A percentile compares a stretch with the other conserved stretches of the same genome.
Evolutionary conservation across 768 basidiomycete species (phyloP).

Genomic region (Termitomyces heimii): DNA sequence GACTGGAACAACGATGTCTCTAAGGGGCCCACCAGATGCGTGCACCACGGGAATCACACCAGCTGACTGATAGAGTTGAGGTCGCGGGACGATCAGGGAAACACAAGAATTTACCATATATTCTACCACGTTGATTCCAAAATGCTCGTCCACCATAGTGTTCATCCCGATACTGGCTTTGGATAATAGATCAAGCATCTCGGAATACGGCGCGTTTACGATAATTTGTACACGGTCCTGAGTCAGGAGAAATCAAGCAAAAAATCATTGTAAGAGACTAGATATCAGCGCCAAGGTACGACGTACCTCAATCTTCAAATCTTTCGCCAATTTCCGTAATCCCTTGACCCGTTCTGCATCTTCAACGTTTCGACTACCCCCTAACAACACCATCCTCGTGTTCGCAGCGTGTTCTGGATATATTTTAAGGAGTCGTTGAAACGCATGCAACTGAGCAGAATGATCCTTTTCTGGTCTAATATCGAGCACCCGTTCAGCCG

Average conservation of each 20-base stretch:
- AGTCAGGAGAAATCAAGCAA: not conserved
- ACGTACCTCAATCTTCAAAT: constrained; percentile 61
- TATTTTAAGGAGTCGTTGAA: constrained; percentile 48
- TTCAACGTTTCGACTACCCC: constrained; percentile 74
- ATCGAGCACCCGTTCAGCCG: not conserved
- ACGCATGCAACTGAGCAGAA: constrained; percentile 65
- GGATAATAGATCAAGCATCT: constrained; percentile 66
- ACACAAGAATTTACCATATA: constrained; percentile 67
- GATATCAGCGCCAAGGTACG: constrained; percentile 3
- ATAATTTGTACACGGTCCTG: constrained; percentile 75
- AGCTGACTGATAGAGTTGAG: constrained; percentile 59
- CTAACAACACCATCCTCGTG: constrained; percentile 61
- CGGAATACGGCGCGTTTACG: constrained; percentile 76
- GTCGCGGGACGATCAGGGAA: not conserved
- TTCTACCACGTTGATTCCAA: constrained; percentile 97
- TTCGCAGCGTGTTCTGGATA: constrained; percentile 53
- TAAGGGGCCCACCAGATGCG: constrained; percentile 86
- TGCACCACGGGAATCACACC: constrained; percentile 91
- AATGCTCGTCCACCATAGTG: constrained; percentile 98
- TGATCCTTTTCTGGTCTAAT: constrained; percentile 93
- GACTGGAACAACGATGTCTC: constrained; percentile 86
- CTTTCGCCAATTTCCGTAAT: constrained; percentile 50
- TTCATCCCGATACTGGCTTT: constrained; percentile 80
- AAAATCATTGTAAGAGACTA: not conserved
- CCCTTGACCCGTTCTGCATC: constrained; percentile 67